Percentiles rank a stretch among this genome's conserved stretches.
Conservation (phyloP, 345 rosid genomes). For the Erodium maritimum region DNA sequence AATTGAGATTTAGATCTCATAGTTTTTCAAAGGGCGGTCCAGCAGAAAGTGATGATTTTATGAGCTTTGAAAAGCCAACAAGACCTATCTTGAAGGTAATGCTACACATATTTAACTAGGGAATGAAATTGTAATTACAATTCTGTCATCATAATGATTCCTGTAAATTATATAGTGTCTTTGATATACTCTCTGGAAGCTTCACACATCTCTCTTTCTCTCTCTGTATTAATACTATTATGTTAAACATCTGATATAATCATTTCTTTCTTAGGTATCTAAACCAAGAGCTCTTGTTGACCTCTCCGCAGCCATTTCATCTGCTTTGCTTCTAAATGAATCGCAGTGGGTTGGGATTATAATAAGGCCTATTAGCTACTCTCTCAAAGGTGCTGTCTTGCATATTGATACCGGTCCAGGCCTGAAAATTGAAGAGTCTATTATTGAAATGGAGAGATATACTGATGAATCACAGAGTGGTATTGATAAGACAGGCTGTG, state of each 20-base stretch:
- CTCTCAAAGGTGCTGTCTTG: constrained; percentile 72
- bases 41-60: constrained; percentile 88
- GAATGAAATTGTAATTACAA: too few relatives aligned
- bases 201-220: not conserved
- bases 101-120: constrained; percentile 2
- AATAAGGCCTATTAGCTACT: constrained; percentile 65
- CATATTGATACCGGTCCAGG: constrained; percentile 96
- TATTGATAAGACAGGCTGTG: constrained; percentile 15
- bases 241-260: constrained; percentile 14
- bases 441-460: constrained; percentile 77
- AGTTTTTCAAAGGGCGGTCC: constrained; percentile 94
- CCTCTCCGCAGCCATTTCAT: constrained; percentile 75
- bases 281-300: constrained; percentile 94
- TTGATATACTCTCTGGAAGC: not conserved
- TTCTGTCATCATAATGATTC: too few relatives aligned
- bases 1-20: constrained; percentile 86
- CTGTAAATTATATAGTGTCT: too few relatives aligned
- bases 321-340: constrained; percentile 82
- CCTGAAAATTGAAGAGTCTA: constrained; percentile 66
- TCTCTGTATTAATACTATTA: not conserved
- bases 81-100: constrained; percentile 82
- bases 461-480: constrained; percentile 19
- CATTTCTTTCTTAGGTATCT: constrained; percentile 44
- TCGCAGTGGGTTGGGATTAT: constrained; percentile 86
- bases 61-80: constrained; percentile 93